Conservation (phyloP, 768 basidiomycete species). For the Leccinum truebloodii region DNA sequence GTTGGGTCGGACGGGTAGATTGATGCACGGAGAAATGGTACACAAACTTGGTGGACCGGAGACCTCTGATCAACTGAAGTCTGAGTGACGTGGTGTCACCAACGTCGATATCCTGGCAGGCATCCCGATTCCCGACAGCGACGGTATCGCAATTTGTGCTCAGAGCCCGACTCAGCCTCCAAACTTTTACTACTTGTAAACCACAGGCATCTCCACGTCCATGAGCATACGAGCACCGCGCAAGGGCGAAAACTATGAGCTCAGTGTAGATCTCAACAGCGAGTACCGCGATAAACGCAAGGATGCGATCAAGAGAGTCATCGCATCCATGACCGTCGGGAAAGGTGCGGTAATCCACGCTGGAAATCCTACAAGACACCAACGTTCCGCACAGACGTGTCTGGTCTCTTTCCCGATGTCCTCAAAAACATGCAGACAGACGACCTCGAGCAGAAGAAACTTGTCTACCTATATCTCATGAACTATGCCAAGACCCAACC, state of each 20-base stretch:
- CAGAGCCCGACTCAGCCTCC: neutral
- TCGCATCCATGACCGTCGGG: slow-evolving; percentile 98
- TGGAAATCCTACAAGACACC: slow-evolving; percentile 8
- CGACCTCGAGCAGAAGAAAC: slow-evolving; percentile 99
- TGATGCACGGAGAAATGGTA: too few species aligned
- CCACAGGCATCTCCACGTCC: slow-evolving; percentile 15
- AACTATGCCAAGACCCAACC: slow-evolving; percentile 99
- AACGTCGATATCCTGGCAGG: too few species aligned
- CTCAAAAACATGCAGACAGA: slow-evolving; percentile 99
- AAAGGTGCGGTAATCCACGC: slow-evolving; percentile 63
- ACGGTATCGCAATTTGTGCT: too few species aligned
- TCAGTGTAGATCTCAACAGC: slow-evolving; percentile 95
- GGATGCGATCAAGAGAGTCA: slow-evolving; percentile 97
- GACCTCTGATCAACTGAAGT: too few species aligned
- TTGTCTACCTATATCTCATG: slow-evolving; percentile 99
- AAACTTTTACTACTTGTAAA: neutral
- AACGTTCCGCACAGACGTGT: slow-evolving; percentile 58
- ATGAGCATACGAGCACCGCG: slow-evolving; percentile 57
- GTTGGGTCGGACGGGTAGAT: too few species aligned
- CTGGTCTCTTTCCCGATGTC: slow-evolving; percentile 95
- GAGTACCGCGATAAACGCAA: slow-evolving; percentile 94
- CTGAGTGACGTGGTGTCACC: too few species aligned
- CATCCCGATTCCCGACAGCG: too few species aligned
- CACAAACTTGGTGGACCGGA: too few species aligned
- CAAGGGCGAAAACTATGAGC: slow-evolving; percentile 96